Conservation (phyloP, 768 basidiomycete species). For the Cubamyces sp. region DNA sequence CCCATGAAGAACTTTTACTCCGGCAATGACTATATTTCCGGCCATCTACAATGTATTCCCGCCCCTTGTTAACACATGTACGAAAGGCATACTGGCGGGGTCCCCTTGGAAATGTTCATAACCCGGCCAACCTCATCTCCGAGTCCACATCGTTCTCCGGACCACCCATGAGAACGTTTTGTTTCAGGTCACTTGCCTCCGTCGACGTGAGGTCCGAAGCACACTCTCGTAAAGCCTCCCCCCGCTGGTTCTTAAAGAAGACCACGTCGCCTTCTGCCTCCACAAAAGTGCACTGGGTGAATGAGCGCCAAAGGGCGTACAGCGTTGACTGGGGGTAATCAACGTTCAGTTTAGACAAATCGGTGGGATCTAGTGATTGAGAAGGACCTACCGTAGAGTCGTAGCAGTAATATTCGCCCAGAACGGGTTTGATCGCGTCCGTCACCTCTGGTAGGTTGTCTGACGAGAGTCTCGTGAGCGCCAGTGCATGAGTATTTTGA, state of each 20-base stretch:
- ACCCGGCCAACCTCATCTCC: neutral
- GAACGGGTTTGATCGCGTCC: constrained; percentile 34
- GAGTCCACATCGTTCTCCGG: neutral
- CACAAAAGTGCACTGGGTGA: constrained; percentile 38
- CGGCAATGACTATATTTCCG: no score
- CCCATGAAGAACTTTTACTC: no score
- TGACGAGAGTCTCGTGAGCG: constrained; percentile 5
- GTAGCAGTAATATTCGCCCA: constrained; percentile 37
- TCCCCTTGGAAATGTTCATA: no score
- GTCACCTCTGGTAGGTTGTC: constrained; percentile 37
- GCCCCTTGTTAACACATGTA: no score
- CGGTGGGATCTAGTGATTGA: neutral
- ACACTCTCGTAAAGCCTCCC: constrained; percentile 29
- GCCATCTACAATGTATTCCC: no score
- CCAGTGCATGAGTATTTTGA: neutral
- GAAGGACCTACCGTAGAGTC: constrained; percentile 29
- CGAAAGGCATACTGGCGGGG: no score
- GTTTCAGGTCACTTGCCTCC: no score
- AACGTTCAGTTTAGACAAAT: neutral
- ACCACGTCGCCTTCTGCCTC: constrained; percentile 37
- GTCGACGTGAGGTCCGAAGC: neutral
- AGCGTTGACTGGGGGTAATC: constrained; percentile 25
- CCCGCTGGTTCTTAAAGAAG: constrained; percentile 37
- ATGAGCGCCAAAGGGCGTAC: constrained; percentile 36
- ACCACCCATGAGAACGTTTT: no score